phyloP scores from a whole-genome alignment of 2,329 filamentous ascomycete genomes.

The Epichloe amarillans region DNA sequence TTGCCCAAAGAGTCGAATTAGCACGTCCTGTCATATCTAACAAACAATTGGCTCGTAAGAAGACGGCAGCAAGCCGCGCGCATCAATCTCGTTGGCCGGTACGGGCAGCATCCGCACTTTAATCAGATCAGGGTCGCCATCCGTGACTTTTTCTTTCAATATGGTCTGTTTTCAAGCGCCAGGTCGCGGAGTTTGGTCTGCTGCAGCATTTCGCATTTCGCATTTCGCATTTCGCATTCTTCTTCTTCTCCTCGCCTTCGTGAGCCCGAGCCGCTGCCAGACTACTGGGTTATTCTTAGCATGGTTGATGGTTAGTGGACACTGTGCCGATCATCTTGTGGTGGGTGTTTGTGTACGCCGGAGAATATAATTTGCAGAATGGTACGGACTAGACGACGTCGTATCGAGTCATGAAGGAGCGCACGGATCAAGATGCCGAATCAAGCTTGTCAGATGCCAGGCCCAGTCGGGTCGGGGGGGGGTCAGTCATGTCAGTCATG shows the following conservation, averaged over 20 bases:
- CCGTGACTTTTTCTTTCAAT: constrained; percentile 7
- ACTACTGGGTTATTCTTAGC: neutral
- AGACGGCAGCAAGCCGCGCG: neutral
- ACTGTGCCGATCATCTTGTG: neutral
- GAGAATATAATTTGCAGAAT: no score
- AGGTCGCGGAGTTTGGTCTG: constrained; percentile 3
- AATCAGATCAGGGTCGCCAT: neutral
- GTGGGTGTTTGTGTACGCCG: neutral
- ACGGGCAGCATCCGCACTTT: neutral
- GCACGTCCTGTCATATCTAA: no score
- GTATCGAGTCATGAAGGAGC: neutral
- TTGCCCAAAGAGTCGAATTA: neutral
- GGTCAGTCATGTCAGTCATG: constrained; percentile 6
- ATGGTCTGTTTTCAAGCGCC: neutral
- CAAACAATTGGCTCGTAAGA: neutral
- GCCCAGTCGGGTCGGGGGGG: no score
- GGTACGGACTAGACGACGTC: no score
- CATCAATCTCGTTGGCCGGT: neutral
- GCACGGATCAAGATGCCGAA: neutral
- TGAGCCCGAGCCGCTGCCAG: no score
- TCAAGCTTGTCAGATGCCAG: neutral
- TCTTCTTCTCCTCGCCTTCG: no score
- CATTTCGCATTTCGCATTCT: neutral
- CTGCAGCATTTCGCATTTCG: neutral
- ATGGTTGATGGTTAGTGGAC: neutral